Base-by-base conservation (phyloP, 2,329 filamentous ascomycete genomes). In the Fonsecaea multimorphosa region DNA sequence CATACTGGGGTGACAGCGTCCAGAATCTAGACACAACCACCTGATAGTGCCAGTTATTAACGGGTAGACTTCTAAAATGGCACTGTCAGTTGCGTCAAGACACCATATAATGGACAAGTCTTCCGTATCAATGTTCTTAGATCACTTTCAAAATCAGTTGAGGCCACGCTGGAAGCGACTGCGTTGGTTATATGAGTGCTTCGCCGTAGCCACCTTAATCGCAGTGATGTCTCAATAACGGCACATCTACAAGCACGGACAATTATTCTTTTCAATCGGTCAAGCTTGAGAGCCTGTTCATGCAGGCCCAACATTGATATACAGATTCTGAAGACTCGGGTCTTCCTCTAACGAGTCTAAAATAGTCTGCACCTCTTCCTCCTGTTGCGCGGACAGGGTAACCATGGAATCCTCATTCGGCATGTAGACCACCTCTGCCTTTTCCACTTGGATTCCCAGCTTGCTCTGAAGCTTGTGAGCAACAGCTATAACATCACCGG, bases 391-490 rank as follows among this genome's bases (percentile, higher is more conserved):
- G 27, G 64, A 89, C 84, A 44, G 93, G 72, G 7, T 82, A 19
- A 91, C 86, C 75, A 86, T 86, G 0, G 91, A 93, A 68, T 97
- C 93, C 73, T 89, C 87, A 66, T 94, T 95, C 0, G 92, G 86
- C 65, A 89, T 86, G 89, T 92, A 97, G 51, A 97, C 84, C 59
- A 97, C 94, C 63, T 96, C 91, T 19, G 88, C 87, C 71, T 87
- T 89, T 62, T 90, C 81, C 53, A 96, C 85, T 65, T 89, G 85
- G 67, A 96, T 78, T 0, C 83, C 85, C 22, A 91, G 83, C 40
- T 84, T 81, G 69, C 85, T 83, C 3, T 86, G 83, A n/a, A 97
- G 75, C 12, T 82, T 81, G 67, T 90, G 83, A 1, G 87, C 87
- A 1, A 89, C 86, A 19, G 85, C 81, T 63, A 85, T 88, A 0